Base-by-base conservation (phyloP, 1,284 basidiomycete species). In the Leccinum cinnamomeum region DNA sequence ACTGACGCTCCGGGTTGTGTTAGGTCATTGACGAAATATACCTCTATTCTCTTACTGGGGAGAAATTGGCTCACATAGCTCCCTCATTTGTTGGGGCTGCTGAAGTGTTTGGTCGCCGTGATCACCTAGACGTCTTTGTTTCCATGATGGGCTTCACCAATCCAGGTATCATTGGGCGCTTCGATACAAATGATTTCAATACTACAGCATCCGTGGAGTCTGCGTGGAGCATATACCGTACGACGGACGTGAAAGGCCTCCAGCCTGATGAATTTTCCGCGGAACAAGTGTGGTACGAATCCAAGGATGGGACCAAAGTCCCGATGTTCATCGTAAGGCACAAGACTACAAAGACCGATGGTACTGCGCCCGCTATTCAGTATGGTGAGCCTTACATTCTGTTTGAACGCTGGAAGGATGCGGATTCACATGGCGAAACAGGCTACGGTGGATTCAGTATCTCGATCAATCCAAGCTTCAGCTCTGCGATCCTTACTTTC, bases 271-370 rank as follows among this genome's bases (percentile, higher is more conserved):
- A 94, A 57, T 95, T 94, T 71, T 79, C 85, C 8, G 82, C 86
- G 30, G 82, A 84, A 66, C 93, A 95, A 76, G 86, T 91, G 10
- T 93, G 91, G 86, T 93, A 88, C 69, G 73, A 79, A 20, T 88
- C 86, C 75, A 91, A 90, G 73, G 94, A 95, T 70, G 91, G 92
- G 0, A 94, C 92, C 2, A 83, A 81, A 57, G 81, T 95, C 37
- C 92, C 93, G 2, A 94, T 95, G 91, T 95, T 94, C 71, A 83
- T 95, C 62, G 91, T 94, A 33, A 83, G 87, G 57, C 90, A 90
- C 70, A 90, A 90, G 72, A 82, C 81, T 23, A 90, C 89, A 18
- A 78, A 82, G 66, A 80, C 85, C 59, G 90, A 95, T 67, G 92
- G 92, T 8, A 89, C 87, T 0, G 90, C 91, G 0, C 87, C 93